Conservation (phyloP, 805 yeast species). For the Teunomyces aglyptinius region DNA sequence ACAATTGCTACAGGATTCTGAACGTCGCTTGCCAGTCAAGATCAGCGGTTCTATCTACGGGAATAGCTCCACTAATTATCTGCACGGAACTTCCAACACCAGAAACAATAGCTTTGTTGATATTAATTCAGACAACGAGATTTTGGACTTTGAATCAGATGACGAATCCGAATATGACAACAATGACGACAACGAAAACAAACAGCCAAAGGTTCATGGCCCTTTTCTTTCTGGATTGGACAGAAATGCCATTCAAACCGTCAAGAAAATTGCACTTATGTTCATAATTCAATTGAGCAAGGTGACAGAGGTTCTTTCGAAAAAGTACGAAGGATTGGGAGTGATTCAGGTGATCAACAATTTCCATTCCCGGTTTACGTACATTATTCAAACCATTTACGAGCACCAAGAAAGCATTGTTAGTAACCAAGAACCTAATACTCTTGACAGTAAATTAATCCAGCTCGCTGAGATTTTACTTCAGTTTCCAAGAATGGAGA, state of each 20-base stretch:
- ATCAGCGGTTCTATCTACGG: constrained; percentile 1
- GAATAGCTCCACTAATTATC: not conserved
- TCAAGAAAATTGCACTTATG: constrained; percentile 43
- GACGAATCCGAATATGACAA: constrained; percentile 13
- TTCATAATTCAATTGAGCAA: constrained; percentile 42
- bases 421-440: constrained; percentile 8
- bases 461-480: constrained; percentile 26
- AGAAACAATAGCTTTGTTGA: constrained; percentile 6
- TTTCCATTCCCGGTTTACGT: constrained; percentile 18
- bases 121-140: constrained; percentile 1
- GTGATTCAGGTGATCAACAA: constrained; percentile 48
- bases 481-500: constrained; percentile 20
- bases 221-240: constrained; percentile 52
- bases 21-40: constrained; percentile 5
- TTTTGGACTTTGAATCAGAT: constrained; percentile 7
- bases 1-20: constrained; percentile 13
- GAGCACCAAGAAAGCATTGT: constrained; percentile 20
- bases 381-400: constrained; percentile 20
- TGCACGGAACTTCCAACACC: not conserved
- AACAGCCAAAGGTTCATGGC: constrained; percentile 39
- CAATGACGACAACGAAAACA: constrained; percentile 40
- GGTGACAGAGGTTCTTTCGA: constrained; percentile 51
- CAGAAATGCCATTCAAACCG: constrained; percentile 35
- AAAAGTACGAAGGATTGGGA: constrained; percentile 51
- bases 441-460: constrained; percentile 15